Evolutionary conservation across 2,329 filamentous ascomycete genomes (phyloP).

Genomic region (Capronia coronata): DNA sequence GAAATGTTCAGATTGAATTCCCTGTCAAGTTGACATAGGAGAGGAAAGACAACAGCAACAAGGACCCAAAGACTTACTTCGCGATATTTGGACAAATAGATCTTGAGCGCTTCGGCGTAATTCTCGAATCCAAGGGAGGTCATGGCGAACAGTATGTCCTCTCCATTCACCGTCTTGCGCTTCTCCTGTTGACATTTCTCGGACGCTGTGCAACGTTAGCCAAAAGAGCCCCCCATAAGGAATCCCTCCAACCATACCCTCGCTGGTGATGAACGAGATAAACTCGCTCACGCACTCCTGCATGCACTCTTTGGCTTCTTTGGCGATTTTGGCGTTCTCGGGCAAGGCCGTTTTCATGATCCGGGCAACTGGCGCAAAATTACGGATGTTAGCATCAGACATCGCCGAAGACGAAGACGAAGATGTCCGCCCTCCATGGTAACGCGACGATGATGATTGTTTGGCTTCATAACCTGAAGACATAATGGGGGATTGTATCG

Average conservation of each 20-base stretch:
- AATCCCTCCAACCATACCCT: slow-evolving; percentile 55
- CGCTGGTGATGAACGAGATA: slow-evolving; percentile 98
- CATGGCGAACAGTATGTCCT: slow-evolving; percentile 98
- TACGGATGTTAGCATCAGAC: slow-evolving; percentile 87
- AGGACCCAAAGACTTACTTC: slow-evolving; percentile 63
- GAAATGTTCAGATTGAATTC: slow-evolving; percentile 43
- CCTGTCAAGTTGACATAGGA: slow-evolving; percentile 31
- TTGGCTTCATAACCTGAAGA: slow-evolving; percentile 24
- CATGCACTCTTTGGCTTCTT: slow-evolving; percentile 99
- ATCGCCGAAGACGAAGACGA: slow-evolving; percentile 33
- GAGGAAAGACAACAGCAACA: slow-evolving; percentile 18
- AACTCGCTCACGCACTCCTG: slow-evolving; percentile 99
- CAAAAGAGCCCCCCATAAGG: slow-evolving; percentile 5
- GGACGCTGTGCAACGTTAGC: slow-evolving; percentile 58
- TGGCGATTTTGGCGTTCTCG: slow-evolving; percentile 97
- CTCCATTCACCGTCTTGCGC: slow-evolving; percentile 96
- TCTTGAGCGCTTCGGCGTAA: slow-evolving; percentile 95
- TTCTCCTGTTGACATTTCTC: slow-evolving; percentile 99
- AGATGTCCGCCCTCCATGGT: slow-evolving; percentile 42
- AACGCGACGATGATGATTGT: slow-evolving; percentile 18
- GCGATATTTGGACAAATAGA: slow-evolving; percentile 94
- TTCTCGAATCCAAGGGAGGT: slow-evolving; percentile 98
- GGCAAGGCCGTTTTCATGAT: slow-evolving; percentile 98
- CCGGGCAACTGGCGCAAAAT: slow-evolving; percentile 90
- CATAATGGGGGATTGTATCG: slow-evolving; percentile 23